Base-by-base conservation (phyloP, 2,329 filamentous ascomycete species). In the Aspergillus ochraceoroseus region DNA sequence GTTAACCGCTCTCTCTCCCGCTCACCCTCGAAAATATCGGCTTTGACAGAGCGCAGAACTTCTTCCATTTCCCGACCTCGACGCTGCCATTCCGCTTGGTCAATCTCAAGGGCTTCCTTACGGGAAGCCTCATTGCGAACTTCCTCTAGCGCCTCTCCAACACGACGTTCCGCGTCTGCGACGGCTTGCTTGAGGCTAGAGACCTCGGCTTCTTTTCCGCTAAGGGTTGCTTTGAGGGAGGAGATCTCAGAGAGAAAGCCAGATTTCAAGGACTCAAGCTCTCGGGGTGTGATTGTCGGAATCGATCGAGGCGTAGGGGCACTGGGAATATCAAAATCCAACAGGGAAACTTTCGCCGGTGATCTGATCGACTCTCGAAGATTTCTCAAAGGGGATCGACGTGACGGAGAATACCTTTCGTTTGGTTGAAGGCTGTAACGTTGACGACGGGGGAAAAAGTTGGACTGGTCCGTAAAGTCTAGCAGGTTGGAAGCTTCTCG, bases 321-420 rank as follows among this genome's bases (percentile, higher is more conserved):
- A 0, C 90, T 87, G n/a, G 89, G 88, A 7, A 96, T 84, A 56
- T 96, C 92, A 59, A 94, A 92, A 64, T 94, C 87, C 32, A 94
- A 77, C 29, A 92, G 75, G 56, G 83, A 86, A 22, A 80, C 73
- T 52, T 85, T 80, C 31, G 63, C 64, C 3, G 65, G 64, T 3
- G 64, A 62, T 12, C 62, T 55, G 33, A 60, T 57, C 5, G 59
- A 55, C 20, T 65, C 59, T 3, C 57, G 54, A 20, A 64, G 59
- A 38, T 57, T 54, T 43, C 70, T 68, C 38, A 63, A 55, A 1
- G 71, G 70, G n/a, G 71, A 72, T 31, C 64, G 62, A 35, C 62
- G 64, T 8, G 63, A 62, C 19, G 62, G 65, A 14, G 61, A 66
- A 40, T 57, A 66, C 26, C 58, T 61, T 34, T 56, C 56, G 51